Evolutionary conservation across 495 filamentous ascomycete genomes (phyloP), one percentile per base, ranked within the genome.

Genomic region (Tuber microsphaerosporum): DNA sequence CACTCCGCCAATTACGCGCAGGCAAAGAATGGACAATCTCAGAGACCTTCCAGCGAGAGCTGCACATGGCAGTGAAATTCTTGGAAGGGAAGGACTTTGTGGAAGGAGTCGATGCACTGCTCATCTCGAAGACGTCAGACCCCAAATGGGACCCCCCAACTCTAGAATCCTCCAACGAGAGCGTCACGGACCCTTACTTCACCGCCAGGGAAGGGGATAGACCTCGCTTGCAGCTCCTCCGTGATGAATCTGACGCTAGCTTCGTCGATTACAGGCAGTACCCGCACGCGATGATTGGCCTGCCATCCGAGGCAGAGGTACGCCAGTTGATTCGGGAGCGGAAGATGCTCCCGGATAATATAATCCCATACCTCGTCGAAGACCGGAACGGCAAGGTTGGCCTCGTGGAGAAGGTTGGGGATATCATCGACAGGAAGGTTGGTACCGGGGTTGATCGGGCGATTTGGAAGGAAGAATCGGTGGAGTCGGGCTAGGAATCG

Each of bases 31-130:
- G 95, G 95, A 85, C 84, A 73, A 97, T 98, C 79, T 82, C 86
- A 8, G 87, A 94, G 84, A 89, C 95, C 1, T 98, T 97, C 87
- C 85, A 89, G 81, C 89, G 90, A 48, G 95, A 99, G 85, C 86
- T 93, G 84, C 86, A 89, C 77, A 90, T 98, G 48, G 92, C 95
- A 6, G 82, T 86, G 61, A 87, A 88, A 72, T 97, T 98, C 86
- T 97, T 98, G 94, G 83, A 84, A 45, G 89, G 92, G 81, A 91
- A 89, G 7, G 95, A 99, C 83, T 99, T 98, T 84, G 88, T 88
- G 69, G 90, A 93, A 83, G 95, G 95, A 56, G 94, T 98, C 68
- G 89, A 88, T 73, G 90, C 93, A 41, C 87, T 88, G 37, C 86
- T 98, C 39, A 87, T 94, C 77, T 86, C 87, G 45, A 92, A 93